Evolutionary conservation across 192 early-diverging fungal species (phyloP).

Genomic region (Physocladia obscura): DNA sequence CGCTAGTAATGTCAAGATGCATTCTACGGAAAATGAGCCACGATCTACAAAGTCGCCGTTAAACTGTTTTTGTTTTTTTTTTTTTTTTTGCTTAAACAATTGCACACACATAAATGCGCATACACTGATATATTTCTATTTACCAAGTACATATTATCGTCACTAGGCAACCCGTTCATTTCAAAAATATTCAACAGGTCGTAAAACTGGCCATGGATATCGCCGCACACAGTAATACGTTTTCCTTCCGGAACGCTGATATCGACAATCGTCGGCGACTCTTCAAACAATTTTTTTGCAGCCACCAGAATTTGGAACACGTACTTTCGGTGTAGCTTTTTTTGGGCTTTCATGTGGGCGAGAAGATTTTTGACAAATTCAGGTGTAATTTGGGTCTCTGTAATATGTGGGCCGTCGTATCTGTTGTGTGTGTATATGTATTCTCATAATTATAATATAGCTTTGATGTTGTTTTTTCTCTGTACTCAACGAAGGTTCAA

Average conservation of each 20-base stretch:
- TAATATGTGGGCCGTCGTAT: slow-evolving; percentile 84
- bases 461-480: background rate
- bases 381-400: slow-evolving; percentile 68
- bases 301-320: slow-evolving; percentile 81
- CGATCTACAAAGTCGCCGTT: slow-evolving; percentile 99
- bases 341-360: slow-evolving; percentile 80
- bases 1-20: slow-evolving; percentile 85
- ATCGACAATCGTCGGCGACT: slow-evolving; percentile 81
- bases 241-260: slow-evolving; percentile 70
- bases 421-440: too few species aligned
- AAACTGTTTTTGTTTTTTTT: slow-evolving; percentile 61
- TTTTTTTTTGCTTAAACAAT: background rate
- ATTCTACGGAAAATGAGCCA: slow-evolving; percentile 96
- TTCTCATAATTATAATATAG: background rate
- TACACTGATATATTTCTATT: background rate
- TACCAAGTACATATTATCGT: slow-evolving; percentile 70
- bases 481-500: slow-evolving; percentile 40
- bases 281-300: slow-evolving; percentile 71
- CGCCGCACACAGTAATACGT: slow-evolving; percentile 92
- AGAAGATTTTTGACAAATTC: slow-evolving; percentile 80
- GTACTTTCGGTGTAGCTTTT: slow-evolving; percentile 89
- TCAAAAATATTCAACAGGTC: slow-evolving; percentile 96
- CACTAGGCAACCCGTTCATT: slow-evolving; percentile 84
- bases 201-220: slow-evolving; percentile 98
- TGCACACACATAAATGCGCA: background rate